A percentile compares a stretch with the other conserved stretches of the same genome.
phyloP scores from a whole-genome alignment of 305 asterid genomes.

The Euphrasia arctica region DNA sequence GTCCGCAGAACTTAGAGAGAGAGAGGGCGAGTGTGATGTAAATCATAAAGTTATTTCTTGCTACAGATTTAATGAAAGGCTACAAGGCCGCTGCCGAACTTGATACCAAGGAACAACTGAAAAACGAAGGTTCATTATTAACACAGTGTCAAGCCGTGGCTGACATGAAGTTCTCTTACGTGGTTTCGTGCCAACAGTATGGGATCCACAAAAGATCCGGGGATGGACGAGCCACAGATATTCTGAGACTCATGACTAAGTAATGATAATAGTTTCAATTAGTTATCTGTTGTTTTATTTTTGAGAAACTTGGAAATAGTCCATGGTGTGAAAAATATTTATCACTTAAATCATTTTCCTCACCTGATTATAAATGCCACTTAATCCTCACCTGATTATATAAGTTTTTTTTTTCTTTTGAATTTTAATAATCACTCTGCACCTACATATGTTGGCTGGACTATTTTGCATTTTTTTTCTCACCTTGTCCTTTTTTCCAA shows the following conservation, averaged over 20 bases:
- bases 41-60: slow-evolving; percentile 24
- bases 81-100: slow-evolving; percentile 79
- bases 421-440: too few relatives aligned
- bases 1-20: neutral
- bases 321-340: neutral
- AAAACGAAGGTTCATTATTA: slow-evolving; percentile 66
- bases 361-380: neutral
- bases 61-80: slow-evolving; percentile 87
- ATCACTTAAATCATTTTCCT: neutral
- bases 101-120: slow-evolving; percentile 58
- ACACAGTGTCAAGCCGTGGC: slow-evolving; percentile 93
- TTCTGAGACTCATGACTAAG: slow-evolving; percentile 91
- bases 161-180: slow-evolving; percentile 95
- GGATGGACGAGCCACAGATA: slow-evolving; percentile 77
- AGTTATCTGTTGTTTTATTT: slow-evolving; percentile 15
- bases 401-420: too few relatives aligned
- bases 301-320: neutral
- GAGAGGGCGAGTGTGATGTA: neutral
- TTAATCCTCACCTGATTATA: neutral
- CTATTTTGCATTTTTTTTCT: too few relatives aligned
- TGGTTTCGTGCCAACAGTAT: slow-evolving; percentile 91
- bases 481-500: neutral
- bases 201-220: slow-evolving; percentile 93
- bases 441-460: too few relatives aligned
- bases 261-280: slow-evolving; percentile 35